Percentiles rank a stretch among this genome's conserved stretches.
Conservation (phyloP, 345 rosid species). For the Syzygium grande region DNA sequence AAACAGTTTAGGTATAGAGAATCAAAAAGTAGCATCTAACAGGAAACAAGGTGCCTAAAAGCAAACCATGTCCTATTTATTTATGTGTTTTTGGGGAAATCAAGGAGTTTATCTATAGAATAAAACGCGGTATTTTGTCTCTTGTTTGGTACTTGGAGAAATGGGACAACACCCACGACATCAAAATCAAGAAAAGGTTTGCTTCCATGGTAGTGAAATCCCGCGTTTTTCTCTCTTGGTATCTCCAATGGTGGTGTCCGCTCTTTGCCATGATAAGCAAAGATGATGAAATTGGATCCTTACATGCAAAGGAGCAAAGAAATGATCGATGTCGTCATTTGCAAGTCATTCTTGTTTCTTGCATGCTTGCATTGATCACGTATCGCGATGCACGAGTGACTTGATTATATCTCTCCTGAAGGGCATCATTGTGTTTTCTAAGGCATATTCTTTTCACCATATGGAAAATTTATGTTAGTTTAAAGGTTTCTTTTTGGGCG, state of each 20-base stretch:
- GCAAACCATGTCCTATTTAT: background rate
- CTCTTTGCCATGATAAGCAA: background rate
- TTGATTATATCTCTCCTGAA: background rate
- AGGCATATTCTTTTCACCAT: background rate
- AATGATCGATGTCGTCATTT: background rate
- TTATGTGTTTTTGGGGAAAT: background rate
- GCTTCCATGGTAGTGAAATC: background rate
- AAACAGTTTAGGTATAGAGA: background rate
- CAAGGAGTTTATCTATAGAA: background rate
- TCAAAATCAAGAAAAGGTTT: background rate
- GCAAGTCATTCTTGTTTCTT: background rate
- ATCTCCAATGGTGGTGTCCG: background rate
- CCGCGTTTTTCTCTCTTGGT: background rate
- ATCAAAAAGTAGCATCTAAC: background rate
- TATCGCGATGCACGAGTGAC: background rate
- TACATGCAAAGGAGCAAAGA: background rate
- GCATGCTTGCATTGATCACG: background rate
- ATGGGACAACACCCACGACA: background rate
- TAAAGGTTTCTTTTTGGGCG: background rate
- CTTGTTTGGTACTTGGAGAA: background rate
- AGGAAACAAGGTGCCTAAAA: background rate
- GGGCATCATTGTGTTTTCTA: background rate
- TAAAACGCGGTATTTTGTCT: fast-evolving
- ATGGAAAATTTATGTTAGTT: background rate
- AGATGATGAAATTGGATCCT: background rate